Base-by-base conservation (phyloP, 768 basidiomycete species). In the Gymnopilus junonius region DNA sequence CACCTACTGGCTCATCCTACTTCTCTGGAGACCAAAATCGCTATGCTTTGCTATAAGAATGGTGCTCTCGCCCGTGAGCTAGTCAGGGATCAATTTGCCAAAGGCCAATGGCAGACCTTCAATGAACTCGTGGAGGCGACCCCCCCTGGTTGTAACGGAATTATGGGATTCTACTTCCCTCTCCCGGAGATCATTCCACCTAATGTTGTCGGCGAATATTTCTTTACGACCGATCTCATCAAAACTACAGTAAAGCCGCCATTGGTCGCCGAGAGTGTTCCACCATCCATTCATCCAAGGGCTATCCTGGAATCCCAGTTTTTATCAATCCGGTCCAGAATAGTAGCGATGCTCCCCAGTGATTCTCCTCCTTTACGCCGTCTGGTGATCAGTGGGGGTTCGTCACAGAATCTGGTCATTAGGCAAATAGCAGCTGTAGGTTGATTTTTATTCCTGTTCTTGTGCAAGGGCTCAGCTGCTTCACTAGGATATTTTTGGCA, bases 21-120 rank as follows among this genome's bases (percentile, higher is more conserved):
- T 0, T 79, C 81, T 20, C 71, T 76, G 3, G 78, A 82, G 37
- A 87, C 84, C 1, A 88, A 91, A 70, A 94, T 95, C 71, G 91
- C 88, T 32, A 97, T 97, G 94, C 84, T 96, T 10, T 95, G 93
- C 74, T 94, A 94, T 79, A 95, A 94, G 75, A 92, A 95, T 67
- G 93, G 93, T 21, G 90, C 92, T 0, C 83, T 95, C 8, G 89
- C 92, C 1, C 85, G 94, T 45, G 90, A 94, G 71, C 83, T 89
- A 65, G 82, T 95, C 17, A 86, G 91, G 10, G 85, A 95, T 70
- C 78, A 75, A 48, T 87, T 89, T 70, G 87, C 86, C 50, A 74
- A 80, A 46, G 73, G 80, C 6, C 76, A 86, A 62, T 96, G 94
- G 93, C 75, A 75, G 32, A 76, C 73, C 34, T 96, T 91, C 80